Evolutionary conservation across 306 rosid genomes (phyloP), one percentile per base, ranked within the genome.

Genomic region (Trifolium pratense): DNA sequence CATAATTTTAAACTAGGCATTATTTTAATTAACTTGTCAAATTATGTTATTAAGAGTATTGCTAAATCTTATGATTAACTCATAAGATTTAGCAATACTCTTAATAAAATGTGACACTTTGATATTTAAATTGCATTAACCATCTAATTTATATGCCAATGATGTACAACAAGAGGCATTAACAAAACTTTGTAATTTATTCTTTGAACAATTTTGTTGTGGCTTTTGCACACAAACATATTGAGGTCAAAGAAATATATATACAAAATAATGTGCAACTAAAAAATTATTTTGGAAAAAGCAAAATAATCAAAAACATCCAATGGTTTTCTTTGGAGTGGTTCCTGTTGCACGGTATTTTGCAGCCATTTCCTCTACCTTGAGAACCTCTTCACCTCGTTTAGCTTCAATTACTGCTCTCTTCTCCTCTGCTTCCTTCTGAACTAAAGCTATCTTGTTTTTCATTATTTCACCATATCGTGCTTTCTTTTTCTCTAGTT

Each of bases 401-500:
- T 75, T 75, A 58, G 99, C 96, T 84, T 87, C 86, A 68, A 83
- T 72, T 52, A 25, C 9, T 34, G 99, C 99, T 79, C 89, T 87
- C 66, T 87, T 87, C 73, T 94, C 99, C 76, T 91, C 97, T 65
- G 99, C 99, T 83, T 83, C 77, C 84, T 74, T 87, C 82, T 91
- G 97, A 79, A 94, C 13, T 0, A 58, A 1, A 16, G 86, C 95
- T 0, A 85, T 66, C 73, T 89, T 74, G 86, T 94, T 94, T 51
- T 82, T 91, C 87, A 83, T 84, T 46, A 43, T 83, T 70, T 94
- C 97, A 16, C 48, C 90, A 53, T 87, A 86, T 49, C 70, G 74
- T 52, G 97, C 95, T 72, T 87, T 94, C 84, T 86, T 87, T 89
- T 63, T 91, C 88, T 94, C 99, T 79, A 91, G 55, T 71, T 87